phyloP scores from a whole-genome alignment of 2,329 filamentous ascomycete genomes.

The Dothideomycetidae sp. region DNA sequence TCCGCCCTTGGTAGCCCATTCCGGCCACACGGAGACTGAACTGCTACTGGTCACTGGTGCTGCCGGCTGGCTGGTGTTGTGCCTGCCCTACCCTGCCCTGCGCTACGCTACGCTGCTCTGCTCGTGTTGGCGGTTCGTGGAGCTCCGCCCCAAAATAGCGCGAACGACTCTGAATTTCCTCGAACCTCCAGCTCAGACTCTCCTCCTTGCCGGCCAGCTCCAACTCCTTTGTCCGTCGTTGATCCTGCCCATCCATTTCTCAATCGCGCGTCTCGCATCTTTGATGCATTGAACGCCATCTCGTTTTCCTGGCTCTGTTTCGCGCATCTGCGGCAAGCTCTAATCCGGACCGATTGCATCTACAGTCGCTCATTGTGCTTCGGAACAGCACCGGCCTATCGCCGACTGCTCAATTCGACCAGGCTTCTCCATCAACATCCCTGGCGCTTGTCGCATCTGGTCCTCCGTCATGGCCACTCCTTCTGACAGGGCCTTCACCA shows the following conservation, averaged over 20 bases:
- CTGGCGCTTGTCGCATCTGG: constrained; percentile 4
- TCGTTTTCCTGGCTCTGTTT: neutral
- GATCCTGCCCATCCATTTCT: neutral
- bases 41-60: no score
- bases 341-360: neutral
- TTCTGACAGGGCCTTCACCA: constrained; percentile 15
- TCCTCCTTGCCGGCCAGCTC: neutral
- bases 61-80: no score
- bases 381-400: neutral
- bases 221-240: neutral
- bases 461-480: constrained; percentile 15
- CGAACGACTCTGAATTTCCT: no score
- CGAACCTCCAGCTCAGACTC: no score
- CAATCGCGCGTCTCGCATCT: neutral
- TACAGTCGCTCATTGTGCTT: neutral
- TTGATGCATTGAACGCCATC: neutral
- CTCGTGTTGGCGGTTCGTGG: no score
- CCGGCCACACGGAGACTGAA: no score
- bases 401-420: neutral
- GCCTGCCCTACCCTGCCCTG: no score
- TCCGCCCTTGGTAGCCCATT: no score
- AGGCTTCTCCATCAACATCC: neutral
- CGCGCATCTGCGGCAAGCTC: neutral
- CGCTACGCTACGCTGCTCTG: no score
- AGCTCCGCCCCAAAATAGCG: neutral